Conservation (phyloP, 2,329 filamentous ascomycete genomes). For the Fragosphaeria purpurea region DNA sequence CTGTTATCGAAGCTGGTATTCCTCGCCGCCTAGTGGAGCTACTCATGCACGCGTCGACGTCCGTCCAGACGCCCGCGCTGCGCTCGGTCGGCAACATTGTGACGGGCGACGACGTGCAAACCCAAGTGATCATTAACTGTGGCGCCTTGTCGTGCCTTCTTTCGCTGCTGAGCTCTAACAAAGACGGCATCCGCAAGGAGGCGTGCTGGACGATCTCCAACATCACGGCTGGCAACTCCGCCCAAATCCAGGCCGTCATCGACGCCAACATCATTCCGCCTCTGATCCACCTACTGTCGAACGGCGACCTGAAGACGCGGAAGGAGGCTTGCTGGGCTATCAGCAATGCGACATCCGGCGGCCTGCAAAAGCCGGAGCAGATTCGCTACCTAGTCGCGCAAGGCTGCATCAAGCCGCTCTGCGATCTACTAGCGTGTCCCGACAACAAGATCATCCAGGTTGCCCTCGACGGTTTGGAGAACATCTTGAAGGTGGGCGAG, state of each 20-base stretch:
- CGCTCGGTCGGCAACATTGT: slow-evolving; percentile 98
- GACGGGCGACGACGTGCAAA: slow-evolving; percentile 96
- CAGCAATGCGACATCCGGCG: slow-evolving; percentile 94
- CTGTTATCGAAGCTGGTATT: slow-evolving; percentile 96
- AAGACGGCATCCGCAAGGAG: slow-evolving; percentile 98
- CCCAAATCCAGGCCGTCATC: slow-evolving; percentile 92
- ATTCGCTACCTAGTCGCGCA: slow-evolving; percentile 89
- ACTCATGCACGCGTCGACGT: slow-evolving; percentile 95
- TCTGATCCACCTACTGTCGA: slow-evolving; percentile 88
- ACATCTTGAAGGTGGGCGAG: slow-evolving; percentile 98
- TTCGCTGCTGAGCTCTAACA: slow-evolving; percentile 87
- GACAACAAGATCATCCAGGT: slow-evolving; percentile 99
- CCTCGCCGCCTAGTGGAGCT: slow-evolving; percentile 93
- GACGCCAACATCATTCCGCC: slow-evolving; percentile 96
- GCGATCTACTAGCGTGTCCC: slow-evolving; percentile 87
- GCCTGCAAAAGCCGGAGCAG: slow-evolving; percentile 96
- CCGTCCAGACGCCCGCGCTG: slow-evolving; percentile 92
- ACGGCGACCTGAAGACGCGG: slow-evolving; percentile 96
- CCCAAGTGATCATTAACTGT: slow-evolving; percentile 98
- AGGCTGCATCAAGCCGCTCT: slow-evolving; percentile 95
- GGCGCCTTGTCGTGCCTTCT: slow-evolving; percentile 86
- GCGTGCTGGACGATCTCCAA: slow-evolving; percentile 99
- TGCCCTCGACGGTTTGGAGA: slow-evolving; percentile 92
- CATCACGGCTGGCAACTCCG: slow-evolving; percentile 95
- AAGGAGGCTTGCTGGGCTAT: slow-evolving; percentile 99